phyloP scores from a whole-genome alignment of 129 eudicot species.

The Chrysanthemum seticuspe region DNA sequence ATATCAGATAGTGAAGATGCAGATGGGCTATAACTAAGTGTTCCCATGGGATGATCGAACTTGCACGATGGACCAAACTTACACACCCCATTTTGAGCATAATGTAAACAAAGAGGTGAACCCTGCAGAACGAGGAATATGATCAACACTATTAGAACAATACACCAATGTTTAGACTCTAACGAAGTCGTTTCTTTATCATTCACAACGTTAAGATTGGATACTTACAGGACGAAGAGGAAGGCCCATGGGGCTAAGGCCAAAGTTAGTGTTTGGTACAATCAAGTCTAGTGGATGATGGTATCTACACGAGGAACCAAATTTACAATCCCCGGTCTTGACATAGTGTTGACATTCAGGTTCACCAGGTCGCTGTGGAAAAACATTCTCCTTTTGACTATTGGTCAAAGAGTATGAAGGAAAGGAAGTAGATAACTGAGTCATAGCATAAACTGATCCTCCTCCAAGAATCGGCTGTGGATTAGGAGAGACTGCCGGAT shows the following conservation, averaged over 20 bases:
- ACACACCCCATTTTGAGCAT: conserved; percentile 77
- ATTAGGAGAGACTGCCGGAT: conserved; percentile 53
- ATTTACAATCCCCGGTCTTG: conserved; percentile 85
- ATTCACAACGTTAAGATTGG: neutral
- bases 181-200: neutral
- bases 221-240: conserved; percentile 80
- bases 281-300: conserved; percentile 75
- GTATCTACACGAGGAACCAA: conserved; percentile 85
- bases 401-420: conserved; percentile 59
- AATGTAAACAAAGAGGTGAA: conserved; percentile 78
- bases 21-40: conserved; percentile 80
- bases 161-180: neutral
- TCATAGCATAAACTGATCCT: conserved; percentile 54
- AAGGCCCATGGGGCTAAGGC: conserved; percentile 87
- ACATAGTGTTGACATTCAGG: conserved; percentile 81
- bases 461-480: conserved; percentile 47
- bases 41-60: conserved; percentile 80
- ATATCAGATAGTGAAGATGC: conserved; percentile 85
- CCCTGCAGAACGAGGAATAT: conserved; percentile 49
- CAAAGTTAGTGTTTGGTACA: conserved; percentile 41
- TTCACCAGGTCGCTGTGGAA: conserved; percentile 87
- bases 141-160: conserved; percentile 6
- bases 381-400: conserved; percentile 51
- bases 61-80: conserved; percentile 85
- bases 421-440: conserved; percentile 70